Percentiles rank a stretch among this genome's conserved stretches.
Conservation (phyloP, 2,329 filamentous ascomycete genomes). For the Pseudogymnoascus sp. region DNA sequence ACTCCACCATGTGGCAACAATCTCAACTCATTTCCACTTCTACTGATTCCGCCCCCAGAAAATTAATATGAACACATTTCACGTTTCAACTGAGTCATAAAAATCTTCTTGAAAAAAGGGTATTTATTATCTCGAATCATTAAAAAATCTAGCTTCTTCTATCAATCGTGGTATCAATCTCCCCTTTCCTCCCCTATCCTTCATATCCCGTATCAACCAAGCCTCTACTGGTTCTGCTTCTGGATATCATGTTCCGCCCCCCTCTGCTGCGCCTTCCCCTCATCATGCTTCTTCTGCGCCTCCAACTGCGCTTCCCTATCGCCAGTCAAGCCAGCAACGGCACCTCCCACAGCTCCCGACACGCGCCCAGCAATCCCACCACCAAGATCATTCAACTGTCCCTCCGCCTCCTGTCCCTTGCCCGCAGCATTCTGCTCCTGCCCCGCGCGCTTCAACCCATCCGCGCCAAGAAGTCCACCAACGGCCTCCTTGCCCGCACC, state of each 20-base stretch:
- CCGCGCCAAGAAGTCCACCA: constrained; percentile 66
- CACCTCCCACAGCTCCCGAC: constrained; percentile 61
- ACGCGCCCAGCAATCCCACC: constrained; percentile 60
- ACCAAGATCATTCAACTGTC: constrained; percentile 68
- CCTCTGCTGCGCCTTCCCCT: constrained; percentile 76
- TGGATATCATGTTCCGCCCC: constrained; percentile 74
- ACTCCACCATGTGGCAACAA: no score
- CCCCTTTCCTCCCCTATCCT: constrained; percentile 37
- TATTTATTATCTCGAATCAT: neutral
- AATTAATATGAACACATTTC: neutral
- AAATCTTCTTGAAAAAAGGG: neutral
- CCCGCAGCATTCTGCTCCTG: constrained; percentile 72
- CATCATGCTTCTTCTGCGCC: constrained; percentile 62
- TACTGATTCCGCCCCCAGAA: no score
- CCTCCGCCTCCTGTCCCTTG: constrained; percentile 72
- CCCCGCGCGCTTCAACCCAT: constrained; percentile 66
- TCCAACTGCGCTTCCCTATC: constrained; percentile 56
- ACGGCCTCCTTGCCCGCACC: constrained; percentile 76
- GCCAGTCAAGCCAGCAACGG: constrained; percentile 64
- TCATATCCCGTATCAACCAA: constrained; percentile 10
- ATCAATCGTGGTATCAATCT: neutral
- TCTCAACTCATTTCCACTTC: no score
- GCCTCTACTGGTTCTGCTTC: constrained; percentile 39
- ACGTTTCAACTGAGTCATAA: neutral
- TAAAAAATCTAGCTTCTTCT: neutral